phyloP scores from a whole-genome alignment of 140 eudicot species.

The Eryngium alpinum region DNA sequence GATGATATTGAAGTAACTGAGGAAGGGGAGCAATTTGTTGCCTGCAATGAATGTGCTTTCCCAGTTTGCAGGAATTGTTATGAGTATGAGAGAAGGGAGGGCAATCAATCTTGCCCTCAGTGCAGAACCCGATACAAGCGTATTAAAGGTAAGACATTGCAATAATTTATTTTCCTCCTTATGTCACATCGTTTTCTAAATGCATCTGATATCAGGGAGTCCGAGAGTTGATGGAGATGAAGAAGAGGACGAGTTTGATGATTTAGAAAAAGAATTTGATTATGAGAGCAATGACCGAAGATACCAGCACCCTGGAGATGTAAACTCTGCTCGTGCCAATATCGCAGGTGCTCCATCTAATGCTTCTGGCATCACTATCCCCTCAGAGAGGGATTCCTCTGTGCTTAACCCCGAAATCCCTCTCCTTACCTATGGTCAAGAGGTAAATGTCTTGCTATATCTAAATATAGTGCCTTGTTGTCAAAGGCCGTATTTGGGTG shows the following conservation, averaged over 20 bases:
- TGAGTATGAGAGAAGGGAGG: conserved; percentile 95
- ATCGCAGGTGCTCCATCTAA: conserved; percentile 47
- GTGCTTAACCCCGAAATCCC: conserved; percentile 67
- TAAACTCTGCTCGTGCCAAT: conserved; percentile 42
- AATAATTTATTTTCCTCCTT: background rate
- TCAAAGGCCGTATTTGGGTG: too few relatives aligned
- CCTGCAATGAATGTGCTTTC: conserved; percentile 98
- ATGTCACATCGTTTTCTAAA: background rate
- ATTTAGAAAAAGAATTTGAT: conserved; percentile 82
- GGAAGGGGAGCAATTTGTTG: conserved; percentile 84
- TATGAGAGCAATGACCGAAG: conserved; percentile 23
- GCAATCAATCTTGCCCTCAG: conserved; percentile 95
- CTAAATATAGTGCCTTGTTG: background rate
- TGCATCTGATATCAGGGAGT: conserved; percentile 47
- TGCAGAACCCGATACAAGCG: conserved; percentile 95
- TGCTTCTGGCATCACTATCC: conserved; percentile 58
- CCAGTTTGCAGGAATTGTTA: conserved; percentile 93
- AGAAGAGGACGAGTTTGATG: conserved; percentile 95
- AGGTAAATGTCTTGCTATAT: conserved; percentile 36
- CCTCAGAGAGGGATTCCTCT: conserved; percentile 60
- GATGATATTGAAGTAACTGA: conserved; percentile 84
- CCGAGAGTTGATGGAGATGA: conserved; percentile 98
- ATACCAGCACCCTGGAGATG: conserved; percentile 36
- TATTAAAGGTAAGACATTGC: conserved; percentile 51
- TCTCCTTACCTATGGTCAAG: conserved; percentile 93